Evolutionary conservation across 169 alveolate genomes (phyloP).

Genomic region (Plasmodium sp.): DNA sequence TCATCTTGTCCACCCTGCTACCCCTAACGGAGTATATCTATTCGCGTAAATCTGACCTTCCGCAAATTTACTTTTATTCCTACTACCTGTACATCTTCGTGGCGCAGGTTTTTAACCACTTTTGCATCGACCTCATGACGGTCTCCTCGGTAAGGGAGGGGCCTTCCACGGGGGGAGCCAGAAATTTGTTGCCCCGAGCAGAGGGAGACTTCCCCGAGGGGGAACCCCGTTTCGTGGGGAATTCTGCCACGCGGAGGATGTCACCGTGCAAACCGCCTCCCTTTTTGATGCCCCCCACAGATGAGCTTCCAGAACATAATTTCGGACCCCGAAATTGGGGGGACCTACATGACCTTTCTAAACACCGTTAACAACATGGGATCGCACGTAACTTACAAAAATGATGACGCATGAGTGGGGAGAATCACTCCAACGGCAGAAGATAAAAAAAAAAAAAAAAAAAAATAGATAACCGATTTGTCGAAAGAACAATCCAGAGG

Average conservation of each 20-base stretch:
- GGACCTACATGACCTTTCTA: slow-evolving; percentile 89
- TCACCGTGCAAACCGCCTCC: background rate
- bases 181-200: background rate
- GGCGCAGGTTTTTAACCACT: slow-evolving; percentile 76
- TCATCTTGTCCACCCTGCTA: slow-evolving; percentile 37
- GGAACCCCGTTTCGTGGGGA: background rate
- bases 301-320: slow-evolving; percentile 83
- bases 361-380: slow-evolving; percentile 88
- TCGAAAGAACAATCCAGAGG: background rate
- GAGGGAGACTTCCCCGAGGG: background rate
- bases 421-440: background rate
- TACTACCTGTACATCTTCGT: slow-evolving; percentile 55
- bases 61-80: slow-evolving; percentile 13
- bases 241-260: background rate
- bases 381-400: slow-evolving; percentile 59
- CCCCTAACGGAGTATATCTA: slow-evolving; percentile 70
- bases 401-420: background rate
- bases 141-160: slow-evolving; percentile 70
- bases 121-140: slow-evolving; percentile 58
- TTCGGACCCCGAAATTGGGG: slow-evolving; percentile 89
- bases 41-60: slow-evolving; percentile 24
- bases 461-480: background rate
- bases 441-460: background rate
- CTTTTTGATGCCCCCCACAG: background rate
- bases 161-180: background rate